These are phyloP conservation scores for Populus hybrid DNA, from an alignment of 441 rosid species.

Conservation along the genomic window DNA sequence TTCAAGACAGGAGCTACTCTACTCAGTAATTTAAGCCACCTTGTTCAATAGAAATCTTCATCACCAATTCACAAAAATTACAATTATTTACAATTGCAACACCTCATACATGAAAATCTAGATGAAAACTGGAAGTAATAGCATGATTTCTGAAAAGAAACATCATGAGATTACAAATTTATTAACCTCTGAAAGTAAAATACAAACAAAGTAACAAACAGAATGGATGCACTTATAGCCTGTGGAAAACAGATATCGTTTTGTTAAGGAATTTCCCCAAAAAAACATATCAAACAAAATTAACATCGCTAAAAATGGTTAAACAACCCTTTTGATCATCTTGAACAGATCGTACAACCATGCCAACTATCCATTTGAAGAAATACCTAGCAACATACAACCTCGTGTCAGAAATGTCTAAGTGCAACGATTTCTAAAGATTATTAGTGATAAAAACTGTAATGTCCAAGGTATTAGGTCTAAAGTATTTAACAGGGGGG, in stretches of 20 bases:
- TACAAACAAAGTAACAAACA: background rate
- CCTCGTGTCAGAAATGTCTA: constrained; percentile 18
- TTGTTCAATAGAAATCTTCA: background rate
- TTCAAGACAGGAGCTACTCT: background rate
- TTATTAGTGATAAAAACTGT: background rate
- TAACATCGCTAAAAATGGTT: background rate
- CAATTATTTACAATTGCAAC: background rate
- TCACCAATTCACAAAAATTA: too few relatives aligned
- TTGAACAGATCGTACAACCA: constrained; percentile 91
- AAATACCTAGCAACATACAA: constrained; percentile 56
- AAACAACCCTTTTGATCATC: constrained; percentile 78
- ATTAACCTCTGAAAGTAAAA: constrained; percentile 4
- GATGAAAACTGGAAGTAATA: background rate
- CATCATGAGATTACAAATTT: background rate
- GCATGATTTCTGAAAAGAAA: too few relatives aligned
- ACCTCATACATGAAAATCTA: background rate
- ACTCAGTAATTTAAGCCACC: background rate
- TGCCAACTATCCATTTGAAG: constrained; percentile 83
- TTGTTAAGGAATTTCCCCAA: background rate
- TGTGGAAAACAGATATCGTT: background rate
- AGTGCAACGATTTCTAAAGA: constrained; percentile 6
- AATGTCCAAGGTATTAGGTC: background rate
- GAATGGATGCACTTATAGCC: background rate
- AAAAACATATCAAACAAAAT: background rate
- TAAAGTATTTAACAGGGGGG: background rate